phyloP scores from a whole-genome alignment of 345 rosid species.

The Abelmoschus esculentus region DNA sequence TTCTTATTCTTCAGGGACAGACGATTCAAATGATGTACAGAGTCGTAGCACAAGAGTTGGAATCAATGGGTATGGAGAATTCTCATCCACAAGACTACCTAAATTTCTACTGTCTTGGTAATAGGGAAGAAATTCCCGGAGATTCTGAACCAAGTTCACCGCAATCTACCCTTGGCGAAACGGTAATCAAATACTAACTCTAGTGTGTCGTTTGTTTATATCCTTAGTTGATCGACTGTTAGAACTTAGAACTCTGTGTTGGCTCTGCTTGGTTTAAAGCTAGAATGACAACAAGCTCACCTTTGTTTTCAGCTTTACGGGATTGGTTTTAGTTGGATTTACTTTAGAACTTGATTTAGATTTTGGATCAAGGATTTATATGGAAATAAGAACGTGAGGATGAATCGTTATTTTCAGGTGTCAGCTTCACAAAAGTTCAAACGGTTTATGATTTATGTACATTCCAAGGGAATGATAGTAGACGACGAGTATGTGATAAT shows the following conservation, averaged over 20 bases:
- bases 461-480: constrained; percentile 9
- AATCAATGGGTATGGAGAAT: neutral
- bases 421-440: constrained; percentile 42
- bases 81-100: neutral
- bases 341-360: neutral
- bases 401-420: constrained; percentile 32
- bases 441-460: constrained; percentile 16
- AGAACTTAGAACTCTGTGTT: neutral
- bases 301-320: neutral
- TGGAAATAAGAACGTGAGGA: neutral
- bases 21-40: neutral
- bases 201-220: neutral
- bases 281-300: neutral
- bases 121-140: constrained; percentile 46
- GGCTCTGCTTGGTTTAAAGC: neutral
- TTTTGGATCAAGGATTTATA: neutral
- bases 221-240: constrained; percentile 1
- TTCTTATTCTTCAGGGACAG: neutral
- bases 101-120: constrained; percentile 49
- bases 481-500: neutral
- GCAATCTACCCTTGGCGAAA: constrained; percentile 13
- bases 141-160: constrained; percentile 9
- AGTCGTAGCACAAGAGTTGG: neutral
- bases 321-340: neutral
- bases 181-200: constrained; percentile 23